Conservation (phyloP, 1,139 yeast species). For the Taphrina confusa region DNA sequence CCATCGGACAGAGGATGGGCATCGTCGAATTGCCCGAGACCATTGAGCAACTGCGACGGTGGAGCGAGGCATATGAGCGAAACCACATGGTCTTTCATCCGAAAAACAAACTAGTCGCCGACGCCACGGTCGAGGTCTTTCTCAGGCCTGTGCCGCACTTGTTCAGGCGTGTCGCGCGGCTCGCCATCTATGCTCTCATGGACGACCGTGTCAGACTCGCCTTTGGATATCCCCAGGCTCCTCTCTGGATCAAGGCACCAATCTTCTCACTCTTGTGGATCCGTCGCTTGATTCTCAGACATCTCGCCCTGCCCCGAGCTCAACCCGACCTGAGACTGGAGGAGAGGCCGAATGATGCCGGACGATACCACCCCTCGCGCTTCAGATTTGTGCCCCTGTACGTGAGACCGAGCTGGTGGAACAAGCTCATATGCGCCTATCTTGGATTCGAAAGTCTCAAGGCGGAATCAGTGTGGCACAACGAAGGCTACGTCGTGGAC, state of each 20-base stretch:
- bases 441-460: neutral
- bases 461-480: neutral
- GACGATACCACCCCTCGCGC: neutral
- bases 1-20: constrained; percentile 16
- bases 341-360: neutral
- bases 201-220: neutral
- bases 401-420: neutral
- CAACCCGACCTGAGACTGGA: neutral
- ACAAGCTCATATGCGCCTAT: neutral
- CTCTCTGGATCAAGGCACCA: neutral
- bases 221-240: constrained; percentile 2
- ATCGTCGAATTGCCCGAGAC: constrained; percentile 1
- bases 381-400: constrained; percentile 11
- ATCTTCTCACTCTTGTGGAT: neutral
- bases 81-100: neutral
- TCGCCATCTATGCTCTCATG: constrained; percentile 1
- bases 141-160: constrained; percentile 6
- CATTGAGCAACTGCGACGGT: neutral
- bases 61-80: constrained; percentile 6
- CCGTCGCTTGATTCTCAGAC: neutral
- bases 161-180: neutral
- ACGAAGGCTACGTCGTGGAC: neutral
- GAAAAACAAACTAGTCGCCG: constrained; percentile 1
- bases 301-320: neutral
- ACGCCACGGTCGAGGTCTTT: constrained; percentile 1